A percentile compares a stretch with the other conserved stretches of the same genome.
Conservation (phyloP, 208 protist genomes). For the Tritrichomonas musculus region DNA sequence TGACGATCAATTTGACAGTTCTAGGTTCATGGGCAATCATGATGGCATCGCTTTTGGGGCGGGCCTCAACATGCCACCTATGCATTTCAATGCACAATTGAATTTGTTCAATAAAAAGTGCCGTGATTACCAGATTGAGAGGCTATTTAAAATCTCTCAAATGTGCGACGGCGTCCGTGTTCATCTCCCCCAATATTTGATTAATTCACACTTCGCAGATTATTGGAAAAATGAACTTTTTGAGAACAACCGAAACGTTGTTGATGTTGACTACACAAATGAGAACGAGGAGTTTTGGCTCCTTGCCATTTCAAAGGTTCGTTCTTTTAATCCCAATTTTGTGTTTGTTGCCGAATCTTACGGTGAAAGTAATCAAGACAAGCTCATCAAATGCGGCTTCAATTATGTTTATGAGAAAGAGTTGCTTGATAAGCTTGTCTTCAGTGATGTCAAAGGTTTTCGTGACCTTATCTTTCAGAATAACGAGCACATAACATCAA, state of each 20-base stretch:
- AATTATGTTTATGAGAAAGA: conserved; percentile 38
- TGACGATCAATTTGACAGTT: not conserved
- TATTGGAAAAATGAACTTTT: conserved; percentile 24
- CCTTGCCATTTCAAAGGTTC: conserved; percentile 22
- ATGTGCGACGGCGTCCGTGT: conserved; percentile 36
- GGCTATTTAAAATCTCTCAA: conserved; percentile 12
- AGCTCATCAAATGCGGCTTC: not conserved
- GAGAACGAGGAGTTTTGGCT: conserved; percentile 31
- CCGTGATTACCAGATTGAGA: not conserved
- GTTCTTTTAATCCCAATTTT: conserved; percentile 29
- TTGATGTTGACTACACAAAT: not conserved
- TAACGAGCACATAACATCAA: not conserved
- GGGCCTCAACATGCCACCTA: not conserved
- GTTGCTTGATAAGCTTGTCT: not conserved
- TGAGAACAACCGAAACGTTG: no score
- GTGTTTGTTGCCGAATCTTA: conserved; percentile 40
- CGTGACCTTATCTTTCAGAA: not conserved
- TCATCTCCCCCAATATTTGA: conserved; percentile 40
- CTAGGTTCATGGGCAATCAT: not conserved
- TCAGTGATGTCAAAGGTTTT: conserved; percentile 16
- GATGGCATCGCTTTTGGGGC: conserved; percentile 18
- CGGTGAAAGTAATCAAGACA: not conserved
- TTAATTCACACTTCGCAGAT: conserved; percentile 34
- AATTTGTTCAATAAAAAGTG: not conserved
- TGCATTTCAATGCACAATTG: not conserved